phyloP scores from a whole-genome alignment of 2,329 filamentous ascomycete species.

The Ascomycota sp. region DNA sequence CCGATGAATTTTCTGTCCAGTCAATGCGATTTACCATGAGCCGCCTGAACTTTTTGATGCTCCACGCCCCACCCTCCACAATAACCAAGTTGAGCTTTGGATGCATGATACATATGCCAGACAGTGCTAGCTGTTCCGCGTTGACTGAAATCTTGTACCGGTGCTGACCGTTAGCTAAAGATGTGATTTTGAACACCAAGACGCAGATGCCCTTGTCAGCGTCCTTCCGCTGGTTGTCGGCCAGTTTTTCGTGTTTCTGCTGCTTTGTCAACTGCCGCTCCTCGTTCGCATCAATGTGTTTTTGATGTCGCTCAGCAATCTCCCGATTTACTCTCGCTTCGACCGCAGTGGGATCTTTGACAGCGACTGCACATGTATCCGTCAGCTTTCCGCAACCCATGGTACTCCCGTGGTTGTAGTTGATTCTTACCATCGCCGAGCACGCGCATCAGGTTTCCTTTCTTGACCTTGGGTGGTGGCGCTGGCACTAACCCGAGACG shows the following conservation, averaged over 20 bases:
- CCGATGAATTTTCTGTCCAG: slow-evolving; percentile 75
- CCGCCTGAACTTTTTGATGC: slow-evolving; percentile 71
- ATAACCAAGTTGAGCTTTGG: slow-evolving; percentile 77
- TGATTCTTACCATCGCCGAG: slow-evolving; percentile 50
- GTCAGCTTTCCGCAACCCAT: neutral
- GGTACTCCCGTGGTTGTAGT: neutral
- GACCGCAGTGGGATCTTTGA: slow-evolving; percentile 93
- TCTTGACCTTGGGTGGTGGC: slow-evolving; percentile 89
- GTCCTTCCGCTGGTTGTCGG: slow-evolving; percentile 67
- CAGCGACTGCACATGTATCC: slow-evolving; percentile 22
- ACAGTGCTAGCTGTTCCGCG: slow-evolving; percentile 71
- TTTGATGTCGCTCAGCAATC: slow-evolving; percentile 65
- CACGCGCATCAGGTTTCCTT: slow-evolving; percentile 93
- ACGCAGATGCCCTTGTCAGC: slow-evolving; percentile 69
- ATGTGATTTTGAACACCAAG: slow-evolving; percentile 75
- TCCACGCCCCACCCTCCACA: slow-evolving; percentile 75
- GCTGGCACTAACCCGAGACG: slow-evolving; percentile 75
- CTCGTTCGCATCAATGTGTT: slow-evolving; percentile 63
- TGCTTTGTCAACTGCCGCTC: slow-evolving; percentile 79
- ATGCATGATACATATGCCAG: slow-evolving; percentile 80
- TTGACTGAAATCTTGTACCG: slow-evolving; percentile 86
- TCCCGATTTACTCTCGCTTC: slow-evolving; percentile 86
- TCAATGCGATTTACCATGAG: slow-evolving; percentile 85
- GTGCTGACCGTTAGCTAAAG: slow-evolving; percentile 79
- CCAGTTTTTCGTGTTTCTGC: slow-evolving; percentile 65